These are phyloP conservation scores for Candida sp. DNA, from an alignment of 1,139 yeast genomes.

Conservation along the genomic window DNA sequence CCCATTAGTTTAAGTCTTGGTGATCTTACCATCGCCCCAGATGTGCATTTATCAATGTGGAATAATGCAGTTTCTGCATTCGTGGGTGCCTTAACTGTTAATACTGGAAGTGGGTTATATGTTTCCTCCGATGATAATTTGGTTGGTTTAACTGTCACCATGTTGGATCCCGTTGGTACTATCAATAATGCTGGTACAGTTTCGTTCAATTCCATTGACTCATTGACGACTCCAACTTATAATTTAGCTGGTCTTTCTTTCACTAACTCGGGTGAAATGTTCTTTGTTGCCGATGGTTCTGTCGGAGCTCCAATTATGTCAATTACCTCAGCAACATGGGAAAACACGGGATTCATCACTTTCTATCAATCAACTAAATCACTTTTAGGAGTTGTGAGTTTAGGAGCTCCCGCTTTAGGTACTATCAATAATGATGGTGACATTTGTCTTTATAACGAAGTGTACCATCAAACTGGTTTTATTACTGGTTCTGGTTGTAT, in stretches of 20 bases:
- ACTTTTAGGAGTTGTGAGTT: not conserved
- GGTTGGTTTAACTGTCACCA: constrained; percentile 10
- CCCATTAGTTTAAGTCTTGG: constrained; percentile 18
- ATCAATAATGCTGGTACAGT: constrained; percentile 12
- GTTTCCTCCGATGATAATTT: constrained; percentile 7
- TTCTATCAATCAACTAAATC: constrained; percentile 4
- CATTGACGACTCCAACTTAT: constrained; percentile 10
- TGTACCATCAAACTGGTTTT: constrained; percentile 16
- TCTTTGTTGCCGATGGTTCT: constrained; percentile 11
- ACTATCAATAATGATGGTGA: constrained; percentile 20
- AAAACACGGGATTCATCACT: constrained; percentile 11
- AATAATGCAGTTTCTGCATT: constrained; percentile 22
- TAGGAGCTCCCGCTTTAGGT: constrained; percentile 2
- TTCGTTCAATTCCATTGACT: constrained; percentile 10
- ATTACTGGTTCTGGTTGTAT: constrained; percentile 25
- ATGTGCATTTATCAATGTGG: constrained; percentile 31
- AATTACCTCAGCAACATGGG: constrained; percentile 9
- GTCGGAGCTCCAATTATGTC: constrained; percentile 10
- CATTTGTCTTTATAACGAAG: constrained; percentile 20
- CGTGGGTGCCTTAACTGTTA: constrained; percentile 17
- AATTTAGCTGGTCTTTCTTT: constrained; percentile 5
- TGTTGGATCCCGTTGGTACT: constrained; percentile 6
- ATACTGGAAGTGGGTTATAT: constrained; percentile 22
- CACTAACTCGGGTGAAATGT: constrained; percentile 12
- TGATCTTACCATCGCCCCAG: constrained; percentile 22